These are phyloP conservation scores for Schrenkiella parvula DNA, from an alignment of 345 rosid species.

Conservation along the genomic window DNA sequence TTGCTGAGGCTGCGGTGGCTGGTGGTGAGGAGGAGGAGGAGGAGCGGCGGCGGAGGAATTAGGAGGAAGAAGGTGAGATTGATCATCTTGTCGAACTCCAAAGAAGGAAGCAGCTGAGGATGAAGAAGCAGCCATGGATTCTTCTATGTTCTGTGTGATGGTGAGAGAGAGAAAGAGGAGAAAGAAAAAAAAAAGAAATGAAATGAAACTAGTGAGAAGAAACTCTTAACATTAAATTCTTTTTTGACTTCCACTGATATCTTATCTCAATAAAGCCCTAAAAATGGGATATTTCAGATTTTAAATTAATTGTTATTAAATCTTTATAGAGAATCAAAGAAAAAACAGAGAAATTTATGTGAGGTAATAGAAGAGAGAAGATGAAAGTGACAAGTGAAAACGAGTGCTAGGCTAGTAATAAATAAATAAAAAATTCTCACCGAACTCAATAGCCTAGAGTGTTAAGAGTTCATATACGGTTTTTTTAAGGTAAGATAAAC, in stretches of 20 bases:
- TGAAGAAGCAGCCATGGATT: conserved; percentile 62
- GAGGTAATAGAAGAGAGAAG: conserved; percentile 27
- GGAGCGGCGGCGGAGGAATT: conserved; percentile 40
- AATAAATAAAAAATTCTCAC: not conserved
- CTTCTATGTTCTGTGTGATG: conserved; percentile 32
- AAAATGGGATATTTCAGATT: conserved; percentile 31
- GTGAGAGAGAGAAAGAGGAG: conserved; percentile 27
- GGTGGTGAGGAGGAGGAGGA: conserved; percentile 32
- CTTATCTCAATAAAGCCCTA: conserved; percentile 41
- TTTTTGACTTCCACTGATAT: conserved; percentile 42
- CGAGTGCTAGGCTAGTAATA: conserved; percentile 14
- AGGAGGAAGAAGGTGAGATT: conserved; percentile 44
- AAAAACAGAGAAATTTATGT: conserved; percentile 19
- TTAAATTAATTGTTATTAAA: not conserved
- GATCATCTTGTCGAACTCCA: conserved; percentile 60
- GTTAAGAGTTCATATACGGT: conserved; percentile 9
- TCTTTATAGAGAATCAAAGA: not conserved
- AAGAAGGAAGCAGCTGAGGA: conserved; percentile 62
- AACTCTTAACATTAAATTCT: conserved; percentile 36
- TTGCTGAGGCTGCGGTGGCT: conserved; percentile 28
- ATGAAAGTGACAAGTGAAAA: conserved; percentile 32
- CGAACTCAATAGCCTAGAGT: not conserved
- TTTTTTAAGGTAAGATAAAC: not conserved
- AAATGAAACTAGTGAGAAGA: conserved; percentile 30
- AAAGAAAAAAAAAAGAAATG: conserved; percentile 17